A percentile compares a stretch with the other conserved stretches of the same genome.
phyloP scores from a whole-genome alignment of 352 stramenopile genomes.

The Phytophthora chlamydospora region DNA sequence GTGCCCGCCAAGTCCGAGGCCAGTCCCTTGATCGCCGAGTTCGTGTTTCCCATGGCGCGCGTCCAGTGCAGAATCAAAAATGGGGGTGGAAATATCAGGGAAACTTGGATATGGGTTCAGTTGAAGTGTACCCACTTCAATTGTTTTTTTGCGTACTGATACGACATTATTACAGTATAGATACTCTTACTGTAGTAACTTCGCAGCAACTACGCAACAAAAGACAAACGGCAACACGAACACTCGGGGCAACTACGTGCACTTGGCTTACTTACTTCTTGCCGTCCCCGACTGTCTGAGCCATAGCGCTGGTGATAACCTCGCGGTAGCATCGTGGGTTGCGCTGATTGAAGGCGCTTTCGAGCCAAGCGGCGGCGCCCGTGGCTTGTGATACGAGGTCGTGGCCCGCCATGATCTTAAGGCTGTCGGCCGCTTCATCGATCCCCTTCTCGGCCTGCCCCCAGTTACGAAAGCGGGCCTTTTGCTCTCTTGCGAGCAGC shows the following conservation, averaged over 20 bases:
- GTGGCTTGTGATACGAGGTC: slow-evolving; percentile 37
- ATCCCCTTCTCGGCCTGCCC: slow-evolving; percentile 36
- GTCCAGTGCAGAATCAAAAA: slow-evolving; percentile 24
- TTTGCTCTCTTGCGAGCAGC: slow-evolving; percentile 47
- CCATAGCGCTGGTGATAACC: slow-evolving; percentile 27
- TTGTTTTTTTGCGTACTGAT: no score
- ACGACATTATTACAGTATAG: no score
- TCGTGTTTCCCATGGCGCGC: slow-evolving; percentile 33
- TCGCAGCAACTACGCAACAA: slow-evolving; percentile 13
- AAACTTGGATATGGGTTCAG: slow-evolving; percentile 21
- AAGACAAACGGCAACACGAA: slow-evolving; percentile 7
- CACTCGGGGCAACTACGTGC: no score
- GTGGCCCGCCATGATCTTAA: slow-evolving; percentile 38
- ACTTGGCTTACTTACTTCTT: slow-evolving; percentile 24
- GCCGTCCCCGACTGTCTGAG: slow-evolving; percentile 20
- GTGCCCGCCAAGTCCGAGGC: slow-evolving; percentile 51
- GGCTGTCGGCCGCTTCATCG: slow-evolving; percentile 34
- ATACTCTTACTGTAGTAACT: no score
- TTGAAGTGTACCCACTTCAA: slow-evolving; percentile 21
- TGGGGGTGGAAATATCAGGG: slow-evolving; percentile 8
- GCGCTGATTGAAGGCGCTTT: slow-evolving; percentile 35
- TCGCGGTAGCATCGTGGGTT: slow-evolving; percentile 45
- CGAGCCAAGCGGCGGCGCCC: slow-evolving; percentile 34
- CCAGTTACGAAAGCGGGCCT: slow-evolving; percentile 42
- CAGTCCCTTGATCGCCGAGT: slow-evolving; percentile 43